phyloP scores from a whole-genome alignment of 176 grass and related monocot genomes.

The Hyparrhenia diplandra region DNA sequence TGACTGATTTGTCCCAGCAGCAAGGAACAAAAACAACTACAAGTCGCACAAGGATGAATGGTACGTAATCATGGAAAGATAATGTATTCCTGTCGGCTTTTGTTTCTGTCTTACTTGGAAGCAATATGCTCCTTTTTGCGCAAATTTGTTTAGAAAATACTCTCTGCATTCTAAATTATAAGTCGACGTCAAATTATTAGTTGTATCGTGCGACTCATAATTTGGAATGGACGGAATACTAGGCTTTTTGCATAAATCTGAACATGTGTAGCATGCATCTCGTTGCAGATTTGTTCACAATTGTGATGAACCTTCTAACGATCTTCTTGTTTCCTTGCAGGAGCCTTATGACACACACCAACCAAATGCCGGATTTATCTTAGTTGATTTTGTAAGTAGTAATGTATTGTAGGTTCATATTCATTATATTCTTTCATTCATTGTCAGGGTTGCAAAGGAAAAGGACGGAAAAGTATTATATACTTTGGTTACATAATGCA shows the following conservation, averaged over 20 bases:
- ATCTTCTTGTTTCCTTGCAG: slow-evolving; percentile 14
- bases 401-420: slow-evolving; percentile 5
- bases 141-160: neutral
- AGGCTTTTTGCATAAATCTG: neutral
- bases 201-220: no score
- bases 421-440: slow-evolving; percentile 44
- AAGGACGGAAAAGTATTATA: neutral
- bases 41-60: slow-evolving; percentile 26
- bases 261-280: neutral
- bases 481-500: slow-evolving; percentile 22
- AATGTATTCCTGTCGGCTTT: neutral
- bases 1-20: slow-evolving; percentile 23
- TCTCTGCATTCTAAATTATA: neutral
- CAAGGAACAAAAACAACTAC: slow-evolving; percentile 32
- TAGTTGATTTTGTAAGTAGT: slow-evolving; percentile 37
- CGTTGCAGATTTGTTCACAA: neutral
- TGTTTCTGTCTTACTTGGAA: neutral
- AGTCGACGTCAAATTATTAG: no score
- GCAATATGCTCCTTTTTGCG: no score
- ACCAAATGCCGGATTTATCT: neutral
- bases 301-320: slow-evolving; percentile 5
- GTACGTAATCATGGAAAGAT: slow-evolving; percentile 31
- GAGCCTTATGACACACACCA: neutral
- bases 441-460: neutral
- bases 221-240: neutral